A percentile compares a stretch with the other conserved stretches of the same genome.
Conservation (phyloP, 495 filamentous ascomycete species). For the Astrocystis sublimbata region DNA sequence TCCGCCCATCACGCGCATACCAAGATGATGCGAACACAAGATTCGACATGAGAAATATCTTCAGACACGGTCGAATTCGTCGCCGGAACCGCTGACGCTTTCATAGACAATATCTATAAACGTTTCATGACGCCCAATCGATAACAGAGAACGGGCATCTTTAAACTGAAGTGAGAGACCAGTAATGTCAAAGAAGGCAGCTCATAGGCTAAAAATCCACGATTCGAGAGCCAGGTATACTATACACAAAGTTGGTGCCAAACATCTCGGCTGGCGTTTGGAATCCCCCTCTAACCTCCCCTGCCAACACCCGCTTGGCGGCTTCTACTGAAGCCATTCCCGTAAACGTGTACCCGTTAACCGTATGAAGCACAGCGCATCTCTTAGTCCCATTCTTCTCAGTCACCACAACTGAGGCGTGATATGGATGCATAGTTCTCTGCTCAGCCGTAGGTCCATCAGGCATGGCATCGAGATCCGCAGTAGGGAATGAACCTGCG, state of each 20-base stretch:
- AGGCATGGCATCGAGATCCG: neutral
- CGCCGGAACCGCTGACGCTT: too few species aligned
- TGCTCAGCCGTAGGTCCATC: slow-evolving; percentile 4
- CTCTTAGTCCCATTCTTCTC: neutral
- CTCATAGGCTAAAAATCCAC: neutral
- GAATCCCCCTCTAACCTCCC: neutral
- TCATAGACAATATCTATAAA: too few species aligned
- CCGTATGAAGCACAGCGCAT: slow-evolving; percentile 3
- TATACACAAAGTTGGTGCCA: neutral
- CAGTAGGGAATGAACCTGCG: neutral
- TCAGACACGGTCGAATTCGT: too few species aligned
- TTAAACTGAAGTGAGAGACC: neutral
- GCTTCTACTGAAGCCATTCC: slow-evolving; percentile 6
- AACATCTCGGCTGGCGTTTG: slow-evolving; percentile 7
- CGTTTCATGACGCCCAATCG: too few species aligned
- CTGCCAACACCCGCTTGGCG: neutral
- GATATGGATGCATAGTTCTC: neutral
- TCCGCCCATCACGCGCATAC: too few species aligned
- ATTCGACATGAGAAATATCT: too few species aligned
- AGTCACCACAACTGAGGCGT: slow-evolving; percentile 2
- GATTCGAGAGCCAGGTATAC: neutral
- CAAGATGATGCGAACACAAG: too few species aligned
- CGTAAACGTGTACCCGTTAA: slow-evolving; percentile 9
- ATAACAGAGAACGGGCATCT: neutral
- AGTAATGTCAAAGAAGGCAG: neutral